Evolutionary conservation across 2,329 filamentous ascomycete genomes (phyloP).

Genomic region (Claviceps humidiphila): DNA sequence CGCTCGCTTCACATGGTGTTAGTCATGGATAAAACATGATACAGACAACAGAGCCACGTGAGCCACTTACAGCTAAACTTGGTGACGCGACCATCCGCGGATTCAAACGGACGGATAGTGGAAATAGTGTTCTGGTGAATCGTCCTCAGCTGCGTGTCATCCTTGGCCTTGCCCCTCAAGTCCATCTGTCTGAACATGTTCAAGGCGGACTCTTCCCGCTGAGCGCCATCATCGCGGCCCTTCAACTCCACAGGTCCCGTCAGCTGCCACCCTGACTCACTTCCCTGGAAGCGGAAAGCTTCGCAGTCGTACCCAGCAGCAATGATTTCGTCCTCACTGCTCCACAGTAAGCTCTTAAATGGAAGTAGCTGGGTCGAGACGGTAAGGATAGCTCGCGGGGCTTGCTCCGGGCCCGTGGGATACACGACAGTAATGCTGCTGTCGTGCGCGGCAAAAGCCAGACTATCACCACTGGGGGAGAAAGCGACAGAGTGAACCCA

Average conservation of each 20-base stretch:
- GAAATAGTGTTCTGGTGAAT: slow-evolving; percentile 94
- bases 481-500: slow-evolving; percentile 94
- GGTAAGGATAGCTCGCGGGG: slow-evolving; percentile 79
- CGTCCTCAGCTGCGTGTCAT: slow-evolving; percentile 89
- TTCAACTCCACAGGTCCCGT: slow-evolving; percentile 70
- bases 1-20: slow-evolving; percentile 45
- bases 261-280: slow-evolving; percentile 69
- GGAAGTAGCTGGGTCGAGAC: slow-evolving; percentile 82
- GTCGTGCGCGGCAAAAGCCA: slow-evolving; percentile 90
- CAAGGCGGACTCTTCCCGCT: slow-evolving; percentile 77
- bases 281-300: slow-evolving; percentile 77
- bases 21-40: slow-evolving; percentile 11
- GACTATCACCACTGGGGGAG: slow-evolving; percentile 80
- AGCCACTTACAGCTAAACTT: slow-evolving; percentile 76
- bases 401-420: slow-evolving; percentile 78
- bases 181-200: slow-evolving; percentile 99
- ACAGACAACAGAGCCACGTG: background rate
- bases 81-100: slow-evolving; percentile 46
- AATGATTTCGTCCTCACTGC: slow-evolving; percentile 80
- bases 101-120: slow-evolving; percentile 66
- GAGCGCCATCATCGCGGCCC: slow-evolving; percentile 45
- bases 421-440: slow-evolving; percentile 96
- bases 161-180: slow-evolving; percentile 80
- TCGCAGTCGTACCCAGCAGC: slow-evolving; percentile 86
- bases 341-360: slow-evolving; percentile 90